Base-by-base conservation (phyloP, 1,284 basidiomycete genomes). In the Earliella scabrosa region DNA sequence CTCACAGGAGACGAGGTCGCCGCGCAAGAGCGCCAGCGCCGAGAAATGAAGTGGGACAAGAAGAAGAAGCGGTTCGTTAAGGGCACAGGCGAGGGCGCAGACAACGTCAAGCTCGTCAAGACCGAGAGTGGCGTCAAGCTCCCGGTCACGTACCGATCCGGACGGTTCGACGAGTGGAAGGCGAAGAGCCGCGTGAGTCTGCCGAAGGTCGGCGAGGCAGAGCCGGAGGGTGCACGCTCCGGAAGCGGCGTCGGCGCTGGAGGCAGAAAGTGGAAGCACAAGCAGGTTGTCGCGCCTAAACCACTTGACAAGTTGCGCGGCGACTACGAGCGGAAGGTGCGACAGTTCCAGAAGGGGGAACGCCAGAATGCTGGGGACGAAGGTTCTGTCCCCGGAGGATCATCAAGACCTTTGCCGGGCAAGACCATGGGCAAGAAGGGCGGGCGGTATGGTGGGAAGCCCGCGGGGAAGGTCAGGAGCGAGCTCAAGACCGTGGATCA, bases 31-130 rank as follows among this genome's bases (percentile, higher is more conserved):
- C 81, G 84, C 55, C 85, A 87, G 55, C 87, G 88, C 54, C 87
- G 83, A 44, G 84, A 88, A 43, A 79, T 79, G 59, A 81, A 80
- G 57, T 99, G 97, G 97, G 96, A 98, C 73, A 90, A 92, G 66
- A 98, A 97, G 77, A 97, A 95, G 76, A 98, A 98, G 73, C 95
- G 92, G 67, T 98, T 98, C 64, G 80, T 97, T 38, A 86, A 90
- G 64, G 95, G 93, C 7, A 87, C 88, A 38, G 92, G 92, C 10
- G 81, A 79, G 29, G 95, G 96, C 4, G 86, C 93, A 4, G 95
- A 98, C 72, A 98, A 98, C 72, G 82, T 97, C 66, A 98, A 98
- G 74, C 81, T 99, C 64, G 92, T 99, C 64, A 88, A 86, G 61
- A 95, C 95, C 2, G 97, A 99, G 73, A 95, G 89, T 61, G 97